Base-by-base conservation (phyloP, 2,329 filamentous ascomycete genomes). In the Xylariaceae sp. region DNA sequence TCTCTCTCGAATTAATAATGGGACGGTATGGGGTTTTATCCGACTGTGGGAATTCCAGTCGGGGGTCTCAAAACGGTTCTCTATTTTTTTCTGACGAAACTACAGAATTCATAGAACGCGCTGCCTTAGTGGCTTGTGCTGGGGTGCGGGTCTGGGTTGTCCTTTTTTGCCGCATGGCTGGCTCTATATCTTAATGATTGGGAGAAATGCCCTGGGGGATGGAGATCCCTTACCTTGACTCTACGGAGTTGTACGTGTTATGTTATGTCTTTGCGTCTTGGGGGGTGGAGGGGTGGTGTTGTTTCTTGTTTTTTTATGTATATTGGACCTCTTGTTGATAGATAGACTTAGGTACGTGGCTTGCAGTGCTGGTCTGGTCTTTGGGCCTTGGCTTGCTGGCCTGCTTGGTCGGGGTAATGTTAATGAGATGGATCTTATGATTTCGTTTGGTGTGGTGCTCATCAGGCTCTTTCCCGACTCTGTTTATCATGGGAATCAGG, bases 31-130 rank as follows among this genome's bases (percentile, higher is more conserved):
- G 51, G 55, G 47, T 42, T 12, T 8, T 47, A 53, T 56, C 41
- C 53, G 56, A 58, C 58, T 60, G 58, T 56, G 53, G 55, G 53
- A 52, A 60, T 60, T 58, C 56, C 58, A 60, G 58, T 60, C 56
- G 53, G 32, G 36, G 32, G 36, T 54, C 54, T 59, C 51, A 57
- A 53, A 22, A 15, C 37, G 47, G 40, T n/a, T n/a, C n/a, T n/a
- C n/a, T n/a, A 39, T 56, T 53, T 57, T 50, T 54, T 45, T 8
- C 8, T 26, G 26, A 56, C 37, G 55, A 60, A 54, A 49, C 48
- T 54, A 45, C 53, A n/a, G n/a, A n/a, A n/a, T n/a, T n/a, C n/a
- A n/a, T n/a, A n/a, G n/a, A n/a, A n/a, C n/a, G n/a, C n/a, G n/a
- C n/a, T n/a, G n/a, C n/a, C n/a, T n/a, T n/a, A 26, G 8, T 26